phyloP scores from a whole-genome alignment of 2,329 filamentous ascomycete species.

The Hypoxylon sp. region DNA sequence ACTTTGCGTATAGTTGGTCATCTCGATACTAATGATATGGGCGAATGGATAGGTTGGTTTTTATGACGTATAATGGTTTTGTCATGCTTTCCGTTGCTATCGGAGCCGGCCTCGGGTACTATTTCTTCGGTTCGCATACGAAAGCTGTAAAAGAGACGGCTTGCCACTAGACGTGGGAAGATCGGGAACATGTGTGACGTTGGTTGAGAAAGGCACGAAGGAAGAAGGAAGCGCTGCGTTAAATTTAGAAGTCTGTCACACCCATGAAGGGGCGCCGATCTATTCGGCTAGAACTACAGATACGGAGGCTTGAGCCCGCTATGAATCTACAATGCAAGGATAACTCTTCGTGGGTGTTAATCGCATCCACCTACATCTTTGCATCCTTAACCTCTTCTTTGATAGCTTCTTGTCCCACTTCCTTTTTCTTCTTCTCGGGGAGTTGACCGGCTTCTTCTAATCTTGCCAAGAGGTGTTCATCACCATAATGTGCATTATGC shows the following conservation, averaged over 20 bases:
- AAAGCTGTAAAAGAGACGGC: slow-evolving; percentile 87
- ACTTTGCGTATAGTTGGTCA: background rate
- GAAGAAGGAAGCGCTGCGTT: slow-evolving; percentile 4
- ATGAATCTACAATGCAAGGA: slow-evolving; percentile 41
- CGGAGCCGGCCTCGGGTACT: slow-evolving; percentile 90
- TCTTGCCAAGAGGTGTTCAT: slow-evolving; percentile 65
- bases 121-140: slow-evolving; percentile 81
- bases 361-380: slow-evolving; percentile 58
- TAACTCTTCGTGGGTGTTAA: slow-evolving; percentile 1
- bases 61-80: slow-evolving; percentile 99
- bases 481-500: slow-evolving; percentile 69
- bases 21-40: slow-evolving; percentile 16
- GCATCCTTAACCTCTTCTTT: slow-evolving; percentile 57
- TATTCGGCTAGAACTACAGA: slow-evolving; percentile 24
- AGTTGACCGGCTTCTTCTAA: slow-evolving; percentile 63
- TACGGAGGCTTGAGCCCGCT: slow-evolving; percentile 42
- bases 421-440: slow-evolving; percentile 62
- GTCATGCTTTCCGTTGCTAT: slow-evolving; percentile 93
- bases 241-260: slow-evolving; percentile 7
- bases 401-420: slow-evolving; percentile 53
- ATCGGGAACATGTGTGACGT: background rate
- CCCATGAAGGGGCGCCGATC: slow-evolving; percentile 5
- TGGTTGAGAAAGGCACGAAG: background rate
- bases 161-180: slow-evolving; percentile 77
- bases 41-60: slow-evolving; percentile 79